Percentiles rank a stretch among this genome's conserved stretches.
Conservation (phyloP, 2,329 filamentous ascomycete genomes). For the Nigrospora oryzae region DNA sequence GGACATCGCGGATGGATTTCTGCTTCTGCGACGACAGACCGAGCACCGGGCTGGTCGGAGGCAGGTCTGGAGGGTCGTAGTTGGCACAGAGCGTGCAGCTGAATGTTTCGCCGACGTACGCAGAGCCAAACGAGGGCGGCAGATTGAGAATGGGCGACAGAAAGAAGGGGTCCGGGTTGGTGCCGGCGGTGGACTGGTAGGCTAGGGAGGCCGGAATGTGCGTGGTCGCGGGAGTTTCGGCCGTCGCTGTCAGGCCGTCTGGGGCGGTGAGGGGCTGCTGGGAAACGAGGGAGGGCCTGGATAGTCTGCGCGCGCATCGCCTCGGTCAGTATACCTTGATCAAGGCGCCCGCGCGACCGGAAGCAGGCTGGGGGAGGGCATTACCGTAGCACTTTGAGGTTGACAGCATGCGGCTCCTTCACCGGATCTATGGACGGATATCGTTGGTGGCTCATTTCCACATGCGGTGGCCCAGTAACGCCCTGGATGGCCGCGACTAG, state of each 20-base stretch:
- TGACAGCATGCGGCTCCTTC: conserved; percentile 73
- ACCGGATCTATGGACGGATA: conserved; percentile 47
- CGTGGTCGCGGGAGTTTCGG: conserved; percentile 22
- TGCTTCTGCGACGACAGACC: conserved; percentile 20
- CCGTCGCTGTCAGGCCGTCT: conserved; percentile 33
- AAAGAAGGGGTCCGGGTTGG: conserved; percentile 47
- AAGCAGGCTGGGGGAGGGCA: conserved; percentile 4
- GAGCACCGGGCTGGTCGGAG: conserved; percentile 3
- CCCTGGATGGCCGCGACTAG: too few relatives aligned
- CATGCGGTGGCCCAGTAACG: too few relatives aligned
- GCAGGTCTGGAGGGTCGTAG: conserved; percentile 53
- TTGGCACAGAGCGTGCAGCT: conserved; percentile 94
- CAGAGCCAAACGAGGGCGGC: conserved; percentile 84
- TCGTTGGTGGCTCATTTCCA: conserved; percentile 47
- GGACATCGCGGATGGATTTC: conserved; percentile 60
- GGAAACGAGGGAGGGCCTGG: conserved; percentile 66
- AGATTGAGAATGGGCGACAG: conserved; percentile 66
- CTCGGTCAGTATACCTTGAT: not conserved
- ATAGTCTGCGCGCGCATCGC: conserved; percentile 52
- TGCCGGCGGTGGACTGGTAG: conserved; percentile 41
- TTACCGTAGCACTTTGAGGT: conserved; percentile 67
- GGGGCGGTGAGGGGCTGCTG: conserved; percentile 55
- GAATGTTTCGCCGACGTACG: conserved; percentile 93
- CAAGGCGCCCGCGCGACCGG: not conserved
- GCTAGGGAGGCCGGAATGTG: conserved; percentile 62